These are phyloP conservation scores for Dispira simplex DNA, from an alignment of 192 early-diverging fungal genomes.

Conservation along the genomic window DNA sequence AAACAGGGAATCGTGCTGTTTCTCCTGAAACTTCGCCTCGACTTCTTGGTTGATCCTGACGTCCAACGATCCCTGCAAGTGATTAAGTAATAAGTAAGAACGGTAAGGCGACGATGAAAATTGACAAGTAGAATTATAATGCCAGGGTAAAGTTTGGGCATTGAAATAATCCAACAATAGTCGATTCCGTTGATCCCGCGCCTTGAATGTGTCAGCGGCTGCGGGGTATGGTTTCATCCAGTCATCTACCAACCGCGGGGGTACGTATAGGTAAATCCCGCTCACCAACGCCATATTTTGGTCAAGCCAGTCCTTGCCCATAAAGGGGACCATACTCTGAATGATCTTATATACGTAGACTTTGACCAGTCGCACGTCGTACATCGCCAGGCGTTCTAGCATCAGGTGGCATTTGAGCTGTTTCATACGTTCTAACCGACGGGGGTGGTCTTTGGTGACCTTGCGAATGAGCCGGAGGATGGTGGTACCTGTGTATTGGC, in stretches of 20 bases:
- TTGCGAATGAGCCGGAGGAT: background rate
- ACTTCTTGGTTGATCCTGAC: no score
- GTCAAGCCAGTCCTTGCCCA: background rate
- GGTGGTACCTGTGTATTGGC: constrained; percentile 2
- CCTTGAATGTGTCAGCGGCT: background rate
- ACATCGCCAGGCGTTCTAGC: background rate
- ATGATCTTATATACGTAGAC: constrained; percentile 2
- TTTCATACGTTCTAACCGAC: constrained; percentile 1
- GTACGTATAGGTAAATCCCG: background rate
- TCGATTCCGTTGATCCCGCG: constrained; percentile 1
- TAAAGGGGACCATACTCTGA: constrained; percentile 3
- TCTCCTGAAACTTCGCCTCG: no score
- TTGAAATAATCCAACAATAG: background rate
- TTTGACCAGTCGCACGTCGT: background rate
- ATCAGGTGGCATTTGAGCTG: background rate
- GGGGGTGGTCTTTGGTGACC: background rate
- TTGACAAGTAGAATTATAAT: background rate
- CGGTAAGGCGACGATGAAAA: background rate
- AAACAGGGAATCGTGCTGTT: no score
- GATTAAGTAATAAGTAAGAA: background rate
- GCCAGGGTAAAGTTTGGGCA: constrained; percentile 10
- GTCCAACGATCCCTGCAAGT: no score
- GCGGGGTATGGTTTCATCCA: background rate
- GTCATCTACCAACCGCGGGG: background rate
- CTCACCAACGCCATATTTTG: background rate